A percentile compares a stretch with the other conserved stretches of the same genome.
Conservation (phyloP, 2,329 filamentous ascomycete genomes). For the Penicillium sp. region DNA sequence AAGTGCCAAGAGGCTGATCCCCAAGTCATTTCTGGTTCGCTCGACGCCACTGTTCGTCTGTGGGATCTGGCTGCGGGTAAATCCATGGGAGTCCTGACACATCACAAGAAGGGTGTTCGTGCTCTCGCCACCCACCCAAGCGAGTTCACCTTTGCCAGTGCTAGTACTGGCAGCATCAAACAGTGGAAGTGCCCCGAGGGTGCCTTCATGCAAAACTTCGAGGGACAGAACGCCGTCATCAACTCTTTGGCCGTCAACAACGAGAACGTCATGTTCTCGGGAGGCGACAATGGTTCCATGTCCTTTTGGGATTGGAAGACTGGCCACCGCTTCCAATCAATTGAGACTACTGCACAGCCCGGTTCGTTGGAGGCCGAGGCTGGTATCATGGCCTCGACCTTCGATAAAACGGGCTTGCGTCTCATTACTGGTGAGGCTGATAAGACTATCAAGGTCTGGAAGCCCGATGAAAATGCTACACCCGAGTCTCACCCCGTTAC, state of each 20-base stretch:
- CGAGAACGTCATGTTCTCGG: slow-evolving; percentile 92
- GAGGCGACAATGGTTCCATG: slow-evolving; percentile 93
- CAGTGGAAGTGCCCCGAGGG: slow-evolving; percentile 99
- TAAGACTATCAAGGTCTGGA: slow-evolving; percentile 99
- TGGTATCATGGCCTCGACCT: slow-evolving; percentile 91
- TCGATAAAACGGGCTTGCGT: slow-evolving; percentile 83
- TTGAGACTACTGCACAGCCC: slow-evolving; percentile 90
- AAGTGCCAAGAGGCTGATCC: slow-evolving; percentile 95
- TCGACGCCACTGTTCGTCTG: slow-evolving; percentile 86
- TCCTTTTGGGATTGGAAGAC: slow-evolving; percentile 99
- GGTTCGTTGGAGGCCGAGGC: slow-evolving; percentile 92
- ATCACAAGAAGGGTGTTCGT: slow-evolving; percentile 97
- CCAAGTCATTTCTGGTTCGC: slow-evolving; percentile 88
- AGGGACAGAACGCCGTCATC: slow-evolving; percentile 94
- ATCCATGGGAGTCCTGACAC: slow-evolving; percentile 91
- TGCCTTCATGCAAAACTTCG: slow-evolving; percentile 98
- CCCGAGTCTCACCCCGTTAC: slow-evolving; percentile 87
- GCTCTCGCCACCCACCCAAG: slow-evolving; percentile 80
- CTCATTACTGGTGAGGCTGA: slow-evolving; percentile 94
- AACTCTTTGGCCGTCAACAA: slow-evolving; percentile 92
- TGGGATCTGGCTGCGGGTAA: slow-evolving; percentile 98
- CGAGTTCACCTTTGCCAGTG: slow-evolving; percentile 95
- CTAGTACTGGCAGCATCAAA: slow-evolving; percentile 91
- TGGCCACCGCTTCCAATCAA: slow-evolving; percentile 83
- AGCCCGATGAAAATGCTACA: slow-evolving; percentile 85